Evolutionary conservation across 768 basidiomycete genomes (phyloP).

Genomic region (Phanerochaete carnosa): DNA sequence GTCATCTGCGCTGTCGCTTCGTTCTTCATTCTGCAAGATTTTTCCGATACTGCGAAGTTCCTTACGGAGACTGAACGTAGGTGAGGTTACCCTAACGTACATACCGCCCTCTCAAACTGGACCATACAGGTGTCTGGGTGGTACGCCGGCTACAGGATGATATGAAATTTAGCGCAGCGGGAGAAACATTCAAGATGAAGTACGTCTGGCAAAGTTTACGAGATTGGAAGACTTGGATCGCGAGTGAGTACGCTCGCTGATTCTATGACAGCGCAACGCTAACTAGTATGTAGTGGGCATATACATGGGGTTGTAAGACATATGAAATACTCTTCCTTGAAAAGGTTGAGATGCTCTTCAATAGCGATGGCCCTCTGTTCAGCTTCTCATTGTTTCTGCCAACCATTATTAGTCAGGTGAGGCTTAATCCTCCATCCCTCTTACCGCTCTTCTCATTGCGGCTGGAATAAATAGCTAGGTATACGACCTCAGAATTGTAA

Average conservation of each 20-base stretch:
- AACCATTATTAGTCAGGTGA: conserved; percentile 48
- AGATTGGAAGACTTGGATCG: conserved; percentile 75
- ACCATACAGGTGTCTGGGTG: conserved; percentile 51
- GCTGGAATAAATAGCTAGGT: not conserved
- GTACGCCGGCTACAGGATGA: conserved; percentile 64
- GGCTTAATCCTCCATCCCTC: conserved; percentile 5
- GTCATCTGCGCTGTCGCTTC: conserved; percentile 55
- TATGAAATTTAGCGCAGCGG: conserved; percentile 61
- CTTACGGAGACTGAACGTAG: conserved; percentile 59
- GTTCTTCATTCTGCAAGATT: conserved; percentile 76
- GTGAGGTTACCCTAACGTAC: conserved; percentile 12
- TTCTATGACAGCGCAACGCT: conserved; percentile 3
- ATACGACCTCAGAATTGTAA: conserved; percentile 19
- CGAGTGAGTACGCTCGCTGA: conserved; percentile 41
- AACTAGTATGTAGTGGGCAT: conserved; percentile 51
- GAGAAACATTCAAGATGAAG: conserved; percentile 48
- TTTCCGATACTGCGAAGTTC: conserved; percentile 74
- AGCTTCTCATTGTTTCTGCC: conserved; percentile 52
- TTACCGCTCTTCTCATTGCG: not conserved
- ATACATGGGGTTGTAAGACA: conserved; percentile 65
- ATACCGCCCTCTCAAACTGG: not conserved
- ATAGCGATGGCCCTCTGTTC: conserved; percentile 48
- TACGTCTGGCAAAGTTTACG: conserved; percentile 58
- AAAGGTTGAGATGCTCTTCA: not conserved
- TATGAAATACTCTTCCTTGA: not conserved